Evolutionary conservation across 176 grass and related monocot genomes (phyloP).

Genomic region (Eragrostis nindensis): DNA sequence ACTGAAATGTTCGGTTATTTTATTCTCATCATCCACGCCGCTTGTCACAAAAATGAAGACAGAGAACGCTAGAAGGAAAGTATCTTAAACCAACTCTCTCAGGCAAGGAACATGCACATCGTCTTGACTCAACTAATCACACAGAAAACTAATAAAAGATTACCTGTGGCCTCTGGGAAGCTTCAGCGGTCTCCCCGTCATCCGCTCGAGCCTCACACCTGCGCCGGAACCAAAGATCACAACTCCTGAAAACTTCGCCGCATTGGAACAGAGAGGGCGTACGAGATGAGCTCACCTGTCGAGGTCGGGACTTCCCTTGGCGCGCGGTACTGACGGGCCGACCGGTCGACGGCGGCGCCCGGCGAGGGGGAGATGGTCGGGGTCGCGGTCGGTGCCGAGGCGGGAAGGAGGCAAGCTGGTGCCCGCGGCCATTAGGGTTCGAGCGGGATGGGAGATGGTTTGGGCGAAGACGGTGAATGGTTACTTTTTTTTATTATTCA

Average conservation of each 20-base stretch:
- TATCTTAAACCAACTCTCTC: background rate
- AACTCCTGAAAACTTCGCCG: background rate
- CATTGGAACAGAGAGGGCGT: background rate
- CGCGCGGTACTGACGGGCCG: background rate
- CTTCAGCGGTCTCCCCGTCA: background rate
- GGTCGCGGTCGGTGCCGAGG: background rate
- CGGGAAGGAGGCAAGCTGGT: background rate
- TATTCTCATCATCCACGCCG: background rate
- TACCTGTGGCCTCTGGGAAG: constrained; percentile 36
- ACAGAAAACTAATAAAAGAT: background rate
- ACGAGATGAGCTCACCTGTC: constrained; percentile 26
- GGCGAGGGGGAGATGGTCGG: constrained; percentile 31
- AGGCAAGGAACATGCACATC: background rate
- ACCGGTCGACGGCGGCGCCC: constrained; percentile 2
- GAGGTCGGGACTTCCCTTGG: background rate
- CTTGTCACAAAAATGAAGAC: background rate
- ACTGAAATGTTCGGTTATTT: background rate
- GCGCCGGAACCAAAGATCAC: constrained; percentile 39
- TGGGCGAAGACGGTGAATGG: too few relatives aligned
- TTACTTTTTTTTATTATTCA: too few relatives aligned
- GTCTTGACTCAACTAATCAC: background rate
- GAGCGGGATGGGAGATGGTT: too few relatives aligned
- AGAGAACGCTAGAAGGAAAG: background rate
- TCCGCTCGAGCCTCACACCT: constrained; percentile 20
- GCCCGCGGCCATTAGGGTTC: constrained; percentile 42